Evolutionary conservation across 352 stramenopile genomes (phyloP), one percentile per base, ranked within the genome.

Genomic region (Phytopythium aichiense): DNA sequence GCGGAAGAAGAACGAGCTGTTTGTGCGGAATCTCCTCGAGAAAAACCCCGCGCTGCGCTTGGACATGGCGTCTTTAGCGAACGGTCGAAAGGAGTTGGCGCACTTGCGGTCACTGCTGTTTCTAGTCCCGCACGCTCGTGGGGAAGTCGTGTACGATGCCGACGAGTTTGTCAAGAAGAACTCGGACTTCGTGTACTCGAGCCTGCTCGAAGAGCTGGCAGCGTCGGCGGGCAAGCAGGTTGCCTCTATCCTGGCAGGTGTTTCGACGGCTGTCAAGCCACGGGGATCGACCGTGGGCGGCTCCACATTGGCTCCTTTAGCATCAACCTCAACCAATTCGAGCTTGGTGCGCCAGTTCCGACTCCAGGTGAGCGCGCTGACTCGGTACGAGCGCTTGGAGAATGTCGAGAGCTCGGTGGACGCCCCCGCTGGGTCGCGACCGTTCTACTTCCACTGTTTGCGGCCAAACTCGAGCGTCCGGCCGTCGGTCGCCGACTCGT

Each of bases 131-230:
- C 79, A 91, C 33, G 64, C 77, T 7, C 72, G 78, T n/a, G 69
- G 70, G 18, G 33, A 71, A 16, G 71, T 89, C 4, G 60, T 74
- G 16, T 91, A 91, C 54, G 81, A 89, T 50, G 79, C 77, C 15
- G 74, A 42, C 12, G 76, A 86, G 8, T 91, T 91, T 59, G 77
- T 91, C 22, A 77, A 78, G 59, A 89, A 88, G 61, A 89, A 91
- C 49, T 84, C 79, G 4, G 79, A 91, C 20, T 85, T 81, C 20
- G 66, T 78, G 58, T 77, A 75, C 22, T 16, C 63, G 42, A 72
- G 60, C 23, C 28, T 91, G 7, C 22, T 83, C 16, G 62, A 69
- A 15, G 68, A 61, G 7, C 56, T 90, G 3, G 67, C 63, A 16
- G 42, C 53, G n/a, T 79, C 74, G 3, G 56, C 50, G 40, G 72